Base-by-base conservation (phyloP, 352 stramenopile genomes). In the Phytophthora tentaculata region DNA sequence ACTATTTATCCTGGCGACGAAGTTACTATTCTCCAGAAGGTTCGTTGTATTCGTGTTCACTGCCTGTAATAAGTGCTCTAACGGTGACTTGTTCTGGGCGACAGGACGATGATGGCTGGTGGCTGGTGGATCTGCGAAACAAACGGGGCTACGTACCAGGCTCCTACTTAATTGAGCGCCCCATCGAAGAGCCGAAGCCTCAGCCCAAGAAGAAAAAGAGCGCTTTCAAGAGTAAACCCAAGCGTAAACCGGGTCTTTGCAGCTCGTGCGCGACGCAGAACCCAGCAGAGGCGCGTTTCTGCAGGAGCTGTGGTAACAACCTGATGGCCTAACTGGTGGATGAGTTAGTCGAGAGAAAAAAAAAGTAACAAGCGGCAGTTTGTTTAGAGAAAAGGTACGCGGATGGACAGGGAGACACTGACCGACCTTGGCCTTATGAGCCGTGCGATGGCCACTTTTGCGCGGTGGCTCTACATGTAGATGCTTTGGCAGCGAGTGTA, bases 91-190 rank as follows among this genome's bases (percentile, higher is more conserved):
- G 10, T 57, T 43, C 16, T 68, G 20, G 24, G 29, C 41, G 17
- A 62, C 54, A 86, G 76, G 86, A 95, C 37, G 84, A 92, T 44
- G 86, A 95, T 76, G 86, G 86, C 69, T 95, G 86, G 86, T 95
- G 86, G 86, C 76, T 92, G 50, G 86, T 92, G 39, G 82, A 92
- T 24, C 62, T 92, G 43, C 63, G 77, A 56, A 82, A 78, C 57
- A 77, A 89, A 47, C 86, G 86, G 45, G 86, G 86, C 23, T 95
- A 93, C 65, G 86, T 95, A 12, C 86, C 86, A 17, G 86, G 86
- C 14, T 95, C 86, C 19, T 95, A 95, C 66, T 71, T 95, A 58
- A 88, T 95, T 50, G 86, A 93, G 64, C 80, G 88, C 35, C 84
- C 81, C 8, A 71, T 79, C 39, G 71, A 80, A 67, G 55, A 81